Conservation (phyloP, 257 asterid species). For the Solanum virginianum region DNA sequence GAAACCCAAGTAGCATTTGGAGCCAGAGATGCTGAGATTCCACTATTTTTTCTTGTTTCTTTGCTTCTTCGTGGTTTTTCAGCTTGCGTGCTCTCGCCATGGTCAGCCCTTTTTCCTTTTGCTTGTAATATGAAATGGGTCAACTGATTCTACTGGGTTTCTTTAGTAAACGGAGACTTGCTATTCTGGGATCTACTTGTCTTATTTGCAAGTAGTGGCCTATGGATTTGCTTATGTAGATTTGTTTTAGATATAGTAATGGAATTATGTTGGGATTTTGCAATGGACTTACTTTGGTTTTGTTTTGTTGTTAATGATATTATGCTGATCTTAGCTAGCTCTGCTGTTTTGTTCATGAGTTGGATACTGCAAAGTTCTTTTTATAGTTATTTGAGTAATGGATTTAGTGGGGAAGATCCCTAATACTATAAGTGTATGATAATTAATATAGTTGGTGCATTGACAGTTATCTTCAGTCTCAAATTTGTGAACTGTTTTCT, state of each 20-base stretch:
- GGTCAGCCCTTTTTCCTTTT: not conserved
- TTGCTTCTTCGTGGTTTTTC: constrained; percentile 21
- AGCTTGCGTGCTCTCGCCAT: constrained; percentile 7
- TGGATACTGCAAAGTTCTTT: not conserved
- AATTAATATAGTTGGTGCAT: not conserved
- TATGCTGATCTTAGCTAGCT: not conserved
- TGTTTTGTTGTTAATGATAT: not conserved
- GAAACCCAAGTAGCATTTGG: constrained; percentile 21
- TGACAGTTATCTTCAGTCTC: not conserved
- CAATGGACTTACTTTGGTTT: not conserved
- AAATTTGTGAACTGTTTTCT: not conserved
- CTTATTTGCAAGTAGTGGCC: not conserved
- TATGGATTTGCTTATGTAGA: not conserved
- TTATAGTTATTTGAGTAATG: not conserved
- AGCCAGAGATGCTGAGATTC: constrained; percentile 14
- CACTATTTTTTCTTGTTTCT: constrained; percentile 18
- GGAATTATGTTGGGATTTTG: not conserved
- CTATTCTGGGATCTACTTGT: not conserved
- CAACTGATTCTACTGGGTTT: not conserved
- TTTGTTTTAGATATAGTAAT: not conserved
- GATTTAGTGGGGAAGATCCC: not conserved
- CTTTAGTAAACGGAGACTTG: not conserved
- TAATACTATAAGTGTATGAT: not conserved
- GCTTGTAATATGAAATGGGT: not conserved
- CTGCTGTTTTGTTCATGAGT: not conserved